These are phyloP conservation scores for Erodium texanum DNA, from an alignment of 441 rosid genomes.

Conservation along the genomic window DNA sequence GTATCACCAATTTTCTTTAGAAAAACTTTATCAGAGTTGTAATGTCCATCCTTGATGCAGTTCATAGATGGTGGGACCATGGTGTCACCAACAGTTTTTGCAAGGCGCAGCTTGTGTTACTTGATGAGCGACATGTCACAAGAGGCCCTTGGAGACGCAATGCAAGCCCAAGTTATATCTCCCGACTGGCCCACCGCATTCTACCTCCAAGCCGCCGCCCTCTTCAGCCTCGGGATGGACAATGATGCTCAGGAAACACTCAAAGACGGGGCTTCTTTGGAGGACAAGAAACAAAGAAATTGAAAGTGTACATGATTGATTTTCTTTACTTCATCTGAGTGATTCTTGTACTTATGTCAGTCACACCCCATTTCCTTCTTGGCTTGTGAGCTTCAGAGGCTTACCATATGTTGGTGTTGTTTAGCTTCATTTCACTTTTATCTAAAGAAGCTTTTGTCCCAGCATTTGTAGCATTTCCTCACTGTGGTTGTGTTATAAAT, in stretches of 20 bases:
- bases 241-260: constrained; percentile 80
- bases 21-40: not conserved
- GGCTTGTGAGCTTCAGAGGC: no score
- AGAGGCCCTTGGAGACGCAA: constrained; percentile 91
- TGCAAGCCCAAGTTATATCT: constrained; percentile 87
- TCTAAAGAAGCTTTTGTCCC: constrained; percentile 1
- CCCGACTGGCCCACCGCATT: constrained; percentile 88
- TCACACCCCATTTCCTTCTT: not conserved
- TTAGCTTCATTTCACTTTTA: constrained; percentile 4
- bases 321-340: constrained; percentile 16
- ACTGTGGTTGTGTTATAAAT: not conserved
- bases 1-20: not conserved
- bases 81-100: constrained; percentile 85
- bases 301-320: constrained; percentile 32
- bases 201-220: constrained; percentile 90
- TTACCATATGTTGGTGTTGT: constrained; percentile 15
- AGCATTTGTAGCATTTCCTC: not conserved
- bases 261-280: constrained; percentile 79
- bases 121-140: constrained; percentile 73
- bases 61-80: constrained; percentile 80
- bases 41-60: constrained; percentile 28
- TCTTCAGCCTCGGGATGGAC: constrained; percentile 87
- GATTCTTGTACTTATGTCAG: constrained; percentile 21
- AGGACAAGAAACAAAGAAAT: constrained; percentile 52
- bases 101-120: constrained; percentile 80